phyloP scores from a whole-genome alignment of 805 yeast genomes.

The Schwanniomyces pseudopolymorphus region DNA sequence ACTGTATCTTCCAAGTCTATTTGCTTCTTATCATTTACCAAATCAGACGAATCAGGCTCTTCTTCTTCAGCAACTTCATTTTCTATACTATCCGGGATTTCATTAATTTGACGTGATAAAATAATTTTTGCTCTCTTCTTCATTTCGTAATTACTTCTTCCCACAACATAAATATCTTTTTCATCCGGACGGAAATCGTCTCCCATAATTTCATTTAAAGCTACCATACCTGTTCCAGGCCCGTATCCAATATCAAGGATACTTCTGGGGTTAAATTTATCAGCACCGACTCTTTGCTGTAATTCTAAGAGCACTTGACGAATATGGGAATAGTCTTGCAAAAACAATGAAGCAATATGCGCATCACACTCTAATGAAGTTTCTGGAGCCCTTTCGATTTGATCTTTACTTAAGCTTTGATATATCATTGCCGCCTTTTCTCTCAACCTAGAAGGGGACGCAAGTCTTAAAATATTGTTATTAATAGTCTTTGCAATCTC shows the following conservation, averaged over 20 bases:
- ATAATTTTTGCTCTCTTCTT: constrained; percentile 74
- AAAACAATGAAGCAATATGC: constrained; percentile 74
- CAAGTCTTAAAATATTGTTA: constrained; percentile 58
- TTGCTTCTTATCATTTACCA: constrained; percentile 5
- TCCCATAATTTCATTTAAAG: constrained; percentile 80
- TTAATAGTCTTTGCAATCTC: constrained; percentile 57
- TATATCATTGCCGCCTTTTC: constrained; percentile 59
- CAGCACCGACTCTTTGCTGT: constrained; percentile 49
- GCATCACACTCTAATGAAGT: constrained; percentile 64
- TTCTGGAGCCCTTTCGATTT: constrained; percentile 51
- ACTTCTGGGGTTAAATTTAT: constrained; percentile 58
- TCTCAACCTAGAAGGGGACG: constrained; percentile 63
- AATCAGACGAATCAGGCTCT: constrained; percentile 3
- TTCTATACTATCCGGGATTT: constrained; percentile 17
- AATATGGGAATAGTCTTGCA: constrained; percentile 76
- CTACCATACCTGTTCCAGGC: constrained; percentile 90
- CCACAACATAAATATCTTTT: constrained; percentile 73
- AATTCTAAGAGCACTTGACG: constrained; percentile 68
- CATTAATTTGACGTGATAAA: constrained; percentile 67
- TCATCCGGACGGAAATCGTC: constrained; percentile 55
- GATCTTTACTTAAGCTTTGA: constrained; percentile 49
- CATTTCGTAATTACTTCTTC: constrained; percentile 62
- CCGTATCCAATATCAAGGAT: constrained; percentile 85
- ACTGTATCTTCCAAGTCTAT: constrained; percentile 1
- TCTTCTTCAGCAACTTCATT: constrained; percentile 9